Evolutionary conservation across 192 early-diverging fungal genomes (phyloP).

Genomic region (Coemansia sp.): DNA sequence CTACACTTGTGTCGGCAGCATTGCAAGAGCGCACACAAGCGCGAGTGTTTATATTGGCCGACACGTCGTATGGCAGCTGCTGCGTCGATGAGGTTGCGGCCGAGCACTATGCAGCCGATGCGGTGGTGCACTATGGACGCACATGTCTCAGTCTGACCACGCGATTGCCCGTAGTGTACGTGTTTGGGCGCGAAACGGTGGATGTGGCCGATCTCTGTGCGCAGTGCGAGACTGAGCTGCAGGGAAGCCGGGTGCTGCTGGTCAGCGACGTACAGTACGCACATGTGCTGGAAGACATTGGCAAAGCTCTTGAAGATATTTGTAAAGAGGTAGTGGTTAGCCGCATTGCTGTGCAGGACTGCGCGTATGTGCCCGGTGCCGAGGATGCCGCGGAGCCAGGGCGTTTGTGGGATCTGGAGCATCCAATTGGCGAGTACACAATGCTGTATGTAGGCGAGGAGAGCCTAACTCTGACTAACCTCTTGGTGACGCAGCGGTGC

Average conservation of each 20-base stretch:
- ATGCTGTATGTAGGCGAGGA: constrained; percentile 86
- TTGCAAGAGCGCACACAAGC: constrained; percentile 54
- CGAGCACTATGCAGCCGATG: constrained; percentile 78
- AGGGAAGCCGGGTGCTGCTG: constrained; percentile 58
- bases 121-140: constrained; percentile 95
- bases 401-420: constrained; percentile 41
- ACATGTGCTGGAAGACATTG: constrained; percentile 55
- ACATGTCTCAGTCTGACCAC: constrained; percentile 85
- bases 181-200: constrained; percentile 75
- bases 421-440: constrained; percentile 60
- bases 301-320: background rate
- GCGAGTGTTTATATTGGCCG: constrained; percentile 79
- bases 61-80: constrained; percentile 97
- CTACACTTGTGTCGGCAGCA: constrained; percentile 61
- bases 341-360: constrained; percentile 2
- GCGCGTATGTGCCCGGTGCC: constrained; percentile 15
- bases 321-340: constrained; percentile 15
- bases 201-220: constrained; percentile 62
- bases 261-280: constrained; percentile 77
- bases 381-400: background rate
- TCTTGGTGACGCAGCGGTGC: constrained; percentile 72
- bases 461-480: constrained; percentile 79
- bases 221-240: constrained; percentile 28
- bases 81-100: constrained; percentile 98
- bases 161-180: constrained; percentile 79